phyloP scores from a whole-genome alignment of 2,329 filamentous ascomycete genomes.

The Graphilbum fragrans region DNA sequence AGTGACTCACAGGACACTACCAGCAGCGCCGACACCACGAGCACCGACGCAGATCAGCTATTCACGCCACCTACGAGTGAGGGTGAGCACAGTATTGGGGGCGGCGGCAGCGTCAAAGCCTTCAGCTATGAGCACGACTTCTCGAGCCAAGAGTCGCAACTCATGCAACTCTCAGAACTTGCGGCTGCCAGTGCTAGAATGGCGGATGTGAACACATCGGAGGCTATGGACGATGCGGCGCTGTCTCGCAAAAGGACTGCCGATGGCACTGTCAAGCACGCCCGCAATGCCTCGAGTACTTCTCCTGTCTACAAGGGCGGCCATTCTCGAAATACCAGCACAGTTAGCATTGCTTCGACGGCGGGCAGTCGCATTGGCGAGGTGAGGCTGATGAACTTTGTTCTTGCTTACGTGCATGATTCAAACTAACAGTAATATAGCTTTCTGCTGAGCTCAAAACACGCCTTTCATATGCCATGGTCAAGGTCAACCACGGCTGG shows the following conservation, averaged over 20 bases:
- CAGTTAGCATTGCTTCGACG: constrained; percentile 48
- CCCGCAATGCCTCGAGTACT: constrained; percentile 24
- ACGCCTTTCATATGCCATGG: constrained; percentile 82
- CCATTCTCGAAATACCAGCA: constrained; percentile 62
- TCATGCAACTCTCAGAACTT: constrained; percentile 45
- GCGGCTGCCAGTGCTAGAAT: constrained; percentile 42
- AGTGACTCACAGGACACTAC: constrained; percentile 22
- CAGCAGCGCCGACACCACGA: constrained; percentile 20
- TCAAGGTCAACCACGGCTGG: constrained; percentile 87
- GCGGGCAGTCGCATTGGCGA: constrained; percentile 64
- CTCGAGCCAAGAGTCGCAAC: constrained; percentile 42
- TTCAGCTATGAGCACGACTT: constrained; percentile 14
- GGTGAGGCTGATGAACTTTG: constrained; percentile 37
- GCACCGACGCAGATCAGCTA: constrained; percentile 24
- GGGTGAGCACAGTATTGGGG: constrained; percentile 24
- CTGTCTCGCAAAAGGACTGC: constrained; percentile 61
- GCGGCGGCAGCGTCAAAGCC: constrained; percentile 15
- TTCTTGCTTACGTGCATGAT: too few relatives aligned
- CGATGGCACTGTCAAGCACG: constrained; percentile 57
- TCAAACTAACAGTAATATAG: constrained; percentile 26
- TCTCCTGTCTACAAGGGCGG: constrained; percentile 35
- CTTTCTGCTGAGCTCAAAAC: constrained; percentile 69
- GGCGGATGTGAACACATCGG: constrained; percentile 17
- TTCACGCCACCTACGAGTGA: constrained; percentile 32
- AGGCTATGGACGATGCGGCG: constrained; percentile 16